phyloP scores from a whole-genome alignment of 78 protist genomes.

The Monocercomonoides exilis region DNA sequence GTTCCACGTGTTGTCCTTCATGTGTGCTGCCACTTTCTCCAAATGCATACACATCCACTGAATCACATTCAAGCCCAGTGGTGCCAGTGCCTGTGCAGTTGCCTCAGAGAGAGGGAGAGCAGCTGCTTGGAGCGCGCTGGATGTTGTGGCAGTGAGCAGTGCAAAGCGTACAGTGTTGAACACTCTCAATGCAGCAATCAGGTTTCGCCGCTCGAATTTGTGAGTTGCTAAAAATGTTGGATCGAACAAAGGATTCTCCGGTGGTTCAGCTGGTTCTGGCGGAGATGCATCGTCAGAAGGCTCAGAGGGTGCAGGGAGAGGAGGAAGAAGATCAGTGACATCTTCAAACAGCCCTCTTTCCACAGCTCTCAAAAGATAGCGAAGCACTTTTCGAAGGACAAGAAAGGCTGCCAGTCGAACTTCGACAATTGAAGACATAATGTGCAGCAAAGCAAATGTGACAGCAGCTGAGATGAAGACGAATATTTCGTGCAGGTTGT shows the following conservation, averaged over 20 bases:
- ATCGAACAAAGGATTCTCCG: too few species aligned
- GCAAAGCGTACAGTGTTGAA: not conserved
- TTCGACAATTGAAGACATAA: not conserved
- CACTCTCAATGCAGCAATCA: not conserved
- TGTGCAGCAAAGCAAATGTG: not conserved
- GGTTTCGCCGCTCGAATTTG: too few species aligned
- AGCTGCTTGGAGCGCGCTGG: not conserved
- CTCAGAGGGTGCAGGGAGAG: not conserved
- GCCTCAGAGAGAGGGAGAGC: not conserved
- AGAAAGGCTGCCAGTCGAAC: not conserved
- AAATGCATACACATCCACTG: not conserved
- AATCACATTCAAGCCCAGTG: not conserved
- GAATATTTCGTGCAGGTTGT: not conserved
- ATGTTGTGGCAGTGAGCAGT: not conserved
- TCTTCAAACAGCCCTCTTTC: too few species aligned
- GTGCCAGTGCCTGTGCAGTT: not conserved
- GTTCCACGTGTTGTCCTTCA: not conserved
- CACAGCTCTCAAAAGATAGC: not conserved
- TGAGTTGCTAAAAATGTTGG: too few species aligned
- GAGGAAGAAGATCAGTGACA: not conserved
- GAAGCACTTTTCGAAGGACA: not conserved
- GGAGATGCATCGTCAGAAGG: not conserved
- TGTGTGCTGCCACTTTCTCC: not conserved
- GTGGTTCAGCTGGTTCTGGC: not conserved
- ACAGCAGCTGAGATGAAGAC: not conserved